phyloP scores from a whole-genome alignment of 371 early-diverging fungal species.

The Lichtheimia corymbifera region DNA sequence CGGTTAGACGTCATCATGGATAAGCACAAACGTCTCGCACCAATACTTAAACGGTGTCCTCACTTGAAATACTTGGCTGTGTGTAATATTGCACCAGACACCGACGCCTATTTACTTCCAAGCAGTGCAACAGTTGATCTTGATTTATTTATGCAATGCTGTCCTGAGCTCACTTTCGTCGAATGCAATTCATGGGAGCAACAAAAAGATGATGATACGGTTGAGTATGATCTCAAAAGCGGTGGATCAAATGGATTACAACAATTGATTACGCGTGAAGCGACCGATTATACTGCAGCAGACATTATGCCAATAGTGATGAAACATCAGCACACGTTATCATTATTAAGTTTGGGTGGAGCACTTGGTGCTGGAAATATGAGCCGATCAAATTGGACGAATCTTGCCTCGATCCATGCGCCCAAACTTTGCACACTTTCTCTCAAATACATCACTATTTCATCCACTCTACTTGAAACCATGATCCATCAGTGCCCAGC shows the following conservation, averaged over 20 bases:
- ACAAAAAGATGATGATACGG: neutral
- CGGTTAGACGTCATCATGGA: neutral
- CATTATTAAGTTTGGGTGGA: neutral
- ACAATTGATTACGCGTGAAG: constrained; percentile 2
- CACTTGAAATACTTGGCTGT: neutral
- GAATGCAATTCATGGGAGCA: constrained; percentile 5
- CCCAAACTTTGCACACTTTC: constrained; percentile 4
- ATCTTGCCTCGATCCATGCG: neutral
- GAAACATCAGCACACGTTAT: neutral
- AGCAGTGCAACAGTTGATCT: neutral
- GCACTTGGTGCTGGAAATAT: neutral
- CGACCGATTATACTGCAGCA: neutral
- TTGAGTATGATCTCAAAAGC: neutral
- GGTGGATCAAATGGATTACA: neutral
- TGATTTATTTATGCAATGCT: neutral
- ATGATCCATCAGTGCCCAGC: neutral
- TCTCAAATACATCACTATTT: neutral
- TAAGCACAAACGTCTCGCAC: neutral
- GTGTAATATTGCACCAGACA: constrained; percentile 1
- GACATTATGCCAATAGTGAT: neutral
- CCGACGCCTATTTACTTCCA: neutral
- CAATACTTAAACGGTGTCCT: constrained; percentile 1
- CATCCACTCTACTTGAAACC: neutral
- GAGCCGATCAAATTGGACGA: neutral
- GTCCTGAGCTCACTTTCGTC: neutral